A percentile compares a stretch with the other conserved stretches of the same genome.
Evolutionary conservation across 2,329 filamentous ascomycete species (phyloP).

Genomic region (Colletotrichum sp.): DNA sequence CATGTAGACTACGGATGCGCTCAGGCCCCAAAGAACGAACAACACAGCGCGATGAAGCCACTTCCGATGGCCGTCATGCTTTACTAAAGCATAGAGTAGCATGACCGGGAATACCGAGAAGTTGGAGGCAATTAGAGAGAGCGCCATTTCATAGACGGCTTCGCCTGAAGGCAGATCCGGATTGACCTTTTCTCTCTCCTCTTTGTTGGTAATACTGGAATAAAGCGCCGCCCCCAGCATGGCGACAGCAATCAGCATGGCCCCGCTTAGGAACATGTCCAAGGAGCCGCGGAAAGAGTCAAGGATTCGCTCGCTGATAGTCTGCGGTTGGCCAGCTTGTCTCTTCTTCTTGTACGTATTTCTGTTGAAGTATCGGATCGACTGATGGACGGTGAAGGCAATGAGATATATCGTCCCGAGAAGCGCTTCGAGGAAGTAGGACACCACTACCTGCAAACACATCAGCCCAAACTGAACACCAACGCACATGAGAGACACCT

Average conservation of each 20-base stretch:
- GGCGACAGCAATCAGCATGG: constrained; percentile 17
- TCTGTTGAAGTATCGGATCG: neutral
- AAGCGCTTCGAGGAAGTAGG: constrained; percentile 16
- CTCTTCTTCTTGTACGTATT: neutral
- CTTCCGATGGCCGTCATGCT: constrained; percentile 14
- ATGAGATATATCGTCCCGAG: constrained; percentile 16
- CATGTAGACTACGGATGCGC: constrained; percentile 8
- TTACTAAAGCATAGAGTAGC: constrained; percentile 16
- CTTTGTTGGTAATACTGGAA: neutral
- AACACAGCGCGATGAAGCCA: constrained; percentile 17
- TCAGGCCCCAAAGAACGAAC: constrained; percentile 6
- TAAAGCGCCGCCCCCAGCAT: constrained; percentile 18
- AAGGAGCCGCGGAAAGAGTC: constrained; percentile 20
- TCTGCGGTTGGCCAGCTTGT: neutral
- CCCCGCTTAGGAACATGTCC: constrained; percentile 13
- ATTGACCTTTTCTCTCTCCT: neutral
- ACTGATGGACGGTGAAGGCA: constrained; percentile 10
- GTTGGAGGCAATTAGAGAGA: constrained; percentile 13
- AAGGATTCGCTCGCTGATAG: neutral
- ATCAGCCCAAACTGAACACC: neutral
- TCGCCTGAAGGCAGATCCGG: constrained; percentile 10
- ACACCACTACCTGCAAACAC: neutral
- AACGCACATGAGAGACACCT: neutral
- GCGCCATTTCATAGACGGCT: neutral
- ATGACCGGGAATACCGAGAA: constrained; percentile 19